Evolutionary conservation across 2,329 filamentous ascomycete species (phyloP), one percentile per base, ranked within the genome.

Genomic region (Xylaria sp.): DNA sequence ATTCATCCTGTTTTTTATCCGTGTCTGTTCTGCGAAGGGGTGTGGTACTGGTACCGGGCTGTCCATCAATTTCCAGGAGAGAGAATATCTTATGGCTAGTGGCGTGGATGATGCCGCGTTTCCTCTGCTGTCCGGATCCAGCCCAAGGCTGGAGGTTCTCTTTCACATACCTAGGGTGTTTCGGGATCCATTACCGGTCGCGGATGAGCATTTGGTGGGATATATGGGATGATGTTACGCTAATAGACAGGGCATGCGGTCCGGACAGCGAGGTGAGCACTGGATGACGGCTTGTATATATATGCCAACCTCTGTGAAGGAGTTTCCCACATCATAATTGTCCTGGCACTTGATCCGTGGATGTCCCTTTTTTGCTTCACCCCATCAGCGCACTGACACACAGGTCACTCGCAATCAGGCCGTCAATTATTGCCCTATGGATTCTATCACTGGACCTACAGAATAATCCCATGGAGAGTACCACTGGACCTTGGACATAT

Each of bases 231-330:
- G 71, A 73, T 72, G 70, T 74, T 76, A 67, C 46, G 76, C 78
- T 78, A 76, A 78, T 77, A 78, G 75, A 78, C 74, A 78, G 75
- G 75, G 79, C 79, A 78, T 77, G 76, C 78, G 76, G 78, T 82
- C 83, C 78, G 83, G 85, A 84, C 84, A 86, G 84, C 84, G 82
- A 84, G 84, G 84, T 86, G 81, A 86, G 84, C 82, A 75, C 76
- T 79, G 79, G 75, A 77, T 64, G 66, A 68, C 70, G 78, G 79
- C 82, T 82, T 82, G 82, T 86, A 84, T 86, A 86, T 83, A 85
- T 86, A 73, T 81, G 79, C 81, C 81, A 83, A 81, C 75, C 77
- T 79, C 79, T 74, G 81, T 79, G 79, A 81, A 79, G 77, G 82
- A 82, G 74, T 74, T 73, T 70, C 72, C 58, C 72, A 77, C 72